Evolutionary conservation across 1,139 yeast genomes (phyloP), one percentile per base, ranked within the genome.

Genomic region (Kazachstania sp.): DNA sequence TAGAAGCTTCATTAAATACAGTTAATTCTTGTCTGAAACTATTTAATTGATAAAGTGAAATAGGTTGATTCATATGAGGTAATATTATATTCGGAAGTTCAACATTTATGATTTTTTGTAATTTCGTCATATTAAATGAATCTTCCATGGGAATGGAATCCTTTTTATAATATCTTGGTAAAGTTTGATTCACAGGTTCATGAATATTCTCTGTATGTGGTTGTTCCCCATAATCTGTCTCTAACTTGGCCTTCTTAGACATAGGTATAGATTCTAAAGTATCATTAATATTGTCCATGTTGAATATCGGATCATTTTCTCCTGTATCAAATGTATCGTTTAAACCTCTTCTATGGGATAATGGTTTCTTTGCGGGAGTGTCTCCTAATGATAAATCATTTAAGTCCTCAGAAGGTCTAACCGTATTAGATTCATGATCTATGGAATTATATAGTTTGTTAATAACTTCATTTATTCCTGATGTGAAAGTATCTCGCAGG

Each of bases 181-280:
- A 47, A 3, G 61, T 53, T 20, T 48, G 50, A 39, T 60, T 60
- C 5, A 59, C 63, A 8, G 63, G 62, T 38, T 55, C 54, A 19
- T 58, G 51, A 18, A 58, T 47, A 37, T 44, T 52, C 18, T 52
- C 58, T n/a, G 49, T 44, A 4, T 19, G 12, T 13, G 12, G 9
- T n/a, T 15, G 3, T n/a, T 38, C 41, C 2, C 16, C 4, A 30
- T 18, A 30, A 8, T 28, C 35, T 3, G 38, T 29, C 5, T 39
- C 29, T 18, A 30, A 15, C 56, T 56, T 18, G 41, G 46, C 13
- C 39, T 57, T 53, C 46, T 59, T 52, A 26, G 46, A 32, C 20
- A 49, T 37, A 11, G 55, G 51, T 38, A 47, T 45, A 28, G 54
- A 37, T 38, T 47, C 46, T 18, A 51, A 30, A 4, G 47, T 45